These are phyloP conservation scores for Aquilaria sinensis DNA, from an alignment of 345 rosid genomes.

Conservation along the genomic window DNA sequence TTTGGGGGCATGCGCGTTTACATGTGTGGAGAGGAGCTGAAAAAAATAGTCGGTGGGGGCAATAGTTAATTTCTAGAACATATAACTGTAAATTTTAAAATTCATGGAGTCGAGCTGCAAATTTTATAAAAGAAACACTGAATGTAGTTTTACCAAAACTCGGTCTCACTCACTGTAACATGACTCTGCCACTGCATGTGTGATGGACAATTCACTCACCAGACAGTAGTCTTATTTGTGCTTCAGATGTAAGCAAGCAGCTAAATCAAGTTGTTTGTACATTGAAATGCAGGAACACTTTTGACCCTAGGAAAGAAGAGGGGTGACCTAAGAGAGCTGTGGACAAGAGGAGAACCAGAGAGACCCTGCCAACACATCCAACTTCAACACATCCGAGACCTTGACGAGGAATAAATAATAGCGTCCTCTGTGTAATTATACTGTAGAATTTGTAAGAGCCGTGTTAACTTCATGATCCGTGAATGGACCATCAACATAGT, in stretches of 20 bases:
- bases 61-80: no score
- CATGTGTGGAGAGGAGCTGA: not conserved
- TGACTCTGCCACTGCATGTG: no score
- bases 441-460: slow-evolving; percentile 8
- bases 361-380: slow-evolving; percentile 68
- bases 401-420: slow-evolving; percentile 9
- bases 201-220: not conserved
- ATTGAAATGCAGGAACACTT: slow-evolving; percentile 57
- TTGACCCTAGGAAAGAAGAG: slow-evolving; percentile 59
- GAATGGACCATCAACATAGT: no score
- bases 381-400: slow-evolving; percentile 23
- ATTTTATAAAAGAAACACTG: no score
- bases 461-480: not conserved
- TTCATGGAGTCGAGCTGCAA: no score
- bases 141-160: no score
- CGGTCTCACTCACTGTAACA: no score
- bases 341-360: slow-evolving; percentile 83
- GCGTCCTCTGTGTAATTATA: slow-evolving; percentile 3
- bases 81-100: no score
- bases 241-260: not conserved
- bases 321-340: slow-evolving; percentile 63
- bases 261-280: not conserved
- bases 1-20: not conserved
- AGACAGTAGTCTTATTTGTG: not conserved
- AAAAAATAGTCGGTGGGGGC: not conserved